A percentile compares a stretch with the other conserved stretches of the same genome.
These are phyloP conservation scores for Acer campestre DNA, from an alignment of 345 rosid species.

Conservation along the genomic window DNA sequence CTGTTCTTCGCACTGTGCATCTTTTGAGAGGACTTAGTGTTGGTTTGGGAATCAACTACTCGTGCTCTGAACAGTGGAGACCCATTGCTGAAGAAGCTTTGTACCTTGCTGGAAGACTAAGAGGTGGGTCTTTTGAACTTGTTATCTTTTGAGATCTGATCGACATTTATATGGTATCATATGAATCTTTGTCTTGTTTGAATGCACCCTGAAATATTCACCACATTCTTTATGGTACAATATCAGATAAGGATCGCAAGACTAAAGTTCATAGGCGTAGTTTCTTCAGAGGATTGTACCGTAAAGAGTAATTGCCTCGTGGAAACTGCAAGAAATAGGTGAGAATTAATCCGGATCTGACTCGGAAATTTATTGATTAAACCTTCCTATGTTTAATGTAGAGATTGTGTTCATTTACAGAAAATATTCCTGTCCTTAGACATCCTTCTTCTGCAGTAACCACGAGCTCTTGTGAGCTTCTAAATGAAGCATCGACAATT, in stretches of 20 bases:
- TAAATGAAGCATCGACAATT: background rate
- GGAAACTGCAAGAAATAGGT: slow-evolving; percentile 2
- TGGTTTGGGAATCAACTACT: slow-evolving; percentile 84
- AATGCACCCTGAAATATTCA: background rate
- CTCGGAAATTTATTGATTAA: background rate
- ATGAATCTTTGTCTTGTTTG: background rate
- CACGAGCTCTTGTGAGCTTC: background rate
- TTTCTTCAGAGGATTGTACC: slow-evolving; percentile 34
- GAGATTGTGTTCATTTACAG: background rate
- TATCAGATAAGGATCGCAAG: slow-evolving; percentile 37
- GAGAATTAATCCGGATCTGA: background rate
- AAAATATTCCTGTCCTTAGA: background rate
- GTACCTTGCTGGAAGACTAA: slow-evolving; percentile 64
- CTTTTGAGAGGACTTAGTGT: slow-evolving; percentile 91
- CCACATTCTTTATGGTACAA: background rate
- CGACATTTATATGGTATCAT: background rate
- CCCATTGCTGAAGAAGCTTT: slow-evolving; percentile 88
- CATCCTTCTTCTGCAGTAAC: background rate
- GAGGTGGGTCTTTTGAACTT: slow-evolving; percentile 40
- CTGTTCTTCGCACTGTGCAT: slow-evolving; percentile 83
- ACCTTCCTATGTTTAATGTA: background rate
- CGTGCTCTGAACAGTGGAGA: slow-evolving; percentile 86
- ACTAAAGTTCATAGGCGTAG: slow-evolving; percentile 20
- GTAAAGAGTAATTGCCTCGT: slow-evolving; percentile 28
- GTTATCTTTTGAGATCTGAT: background rate